These are phyloP conservation scores for Peronospora destructor DNA, from an alignment of 352 stramenopile genomes.

Conservation along the genomic window DNA sequence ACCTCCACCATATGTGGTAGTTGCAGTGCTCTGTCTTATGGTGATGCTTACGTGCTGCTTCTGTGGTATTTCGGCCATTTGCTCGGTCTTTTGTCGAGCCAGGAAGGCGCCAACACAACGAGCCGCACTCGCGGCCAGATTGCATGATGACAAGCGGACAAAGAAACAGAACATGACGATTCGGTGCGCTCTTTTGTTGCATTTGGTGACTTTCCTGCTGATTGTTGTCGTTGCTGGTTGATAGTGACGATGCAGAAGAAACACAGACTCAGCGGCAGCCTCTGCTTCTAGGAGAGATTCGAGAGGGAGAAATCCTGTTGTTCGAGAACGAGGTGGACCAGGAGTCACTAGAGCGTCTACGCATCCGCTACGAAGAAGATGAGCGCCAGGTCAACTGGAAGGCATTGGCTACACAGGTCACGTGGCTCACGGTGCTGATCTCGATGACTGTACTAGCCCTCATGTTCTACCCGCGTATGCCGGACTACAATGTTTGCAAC, in stretches of 20 bases:
- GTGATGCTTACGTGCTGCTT: slow-evolving; percentile 78
- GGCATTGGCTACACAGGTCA: slow-evolving; percentile 45
- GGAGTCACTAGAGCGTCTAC: slow-evolving; percentile 44
- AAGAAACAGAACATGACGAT: slow-evolving; percentile 30
- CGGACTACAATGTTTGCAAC: slow-evolving; percentile 87
- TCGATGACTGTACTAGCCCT: slow-evolving; percentile 59
- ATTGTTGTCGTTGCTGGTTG: neutral
- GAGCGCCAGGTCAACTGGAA: slow-evolving; percentile 43
- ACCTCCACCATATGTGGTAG: slow-evolving; percentile 70
- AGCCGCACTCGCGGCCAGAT: slow-evolving; percentile 13
- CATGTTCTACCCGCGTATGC: slow-evolving; percentile 85
- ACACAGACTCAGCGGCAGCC: slow-evolving; percentile 41
- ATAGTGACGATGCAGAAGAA: slow-evolving; percentile 33
- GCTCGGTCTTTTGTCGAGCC: slow-evolving; percentile 54
- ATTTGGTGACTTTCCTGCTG: slow-evolving; percentile 1
- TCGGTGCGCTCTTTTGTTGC: slow-evolving; percentile 8
- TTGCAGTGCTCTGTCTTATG: slow-evolving; percentile 76
- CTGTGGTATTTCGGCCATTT: slow-evolving; percentile 71
- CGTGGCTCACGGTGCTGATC: slow-evolving; percentile 48
- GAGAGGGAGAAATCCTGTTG: slow-evolving; percentile 42
- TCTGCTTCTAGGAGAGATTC: slow-evolving; percentile 39
- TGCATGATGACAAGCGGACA: slow-evolving; percentile 23
- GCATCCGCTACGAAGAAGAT: slow-evolving; percentile 37
- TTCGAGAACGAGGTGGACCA: slow-evolving; percentile 62
- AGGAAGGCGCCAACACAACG: slow-evolving; percentile 19